Evolutionary conservation across 495 filamentous ascomycete species (phyloP).

Genomic region (Talaromyces nanjingensis): DNA sequence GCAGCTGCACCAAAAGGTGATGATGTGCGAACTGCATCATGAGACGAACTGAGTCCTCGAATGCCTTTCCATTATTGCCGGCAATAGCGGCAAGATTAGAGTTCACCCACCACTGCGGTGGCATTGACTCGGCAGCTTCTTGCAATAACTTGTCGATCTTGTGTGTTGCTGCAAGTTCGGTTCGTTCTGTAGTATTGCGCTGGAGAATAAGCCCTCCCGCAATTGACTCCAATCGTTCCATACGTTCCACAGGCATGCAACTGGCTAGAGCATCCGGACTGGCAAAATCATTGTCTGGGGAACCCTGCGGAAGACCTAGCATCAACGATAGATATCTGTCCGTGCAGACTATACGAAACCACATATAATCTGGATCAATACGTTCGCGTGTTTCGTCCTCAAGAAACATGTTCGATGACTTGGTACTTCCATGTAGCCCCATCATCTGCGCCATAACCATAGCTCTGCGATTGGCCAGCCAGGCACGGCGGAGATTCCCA

Average conservation of each 20-base stretch:
- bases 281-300: constrained; percentile 9
- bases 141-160: constrained; percentile 23
- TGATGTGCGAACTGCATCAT: constrained; percentile 33
- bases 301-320: constrained; percentile 35
- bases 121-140: constrained; percentile 19
- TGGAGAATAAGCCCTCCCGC: constrained; percentile 32
- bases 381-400: not conserved
- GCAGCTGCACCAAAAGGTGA: constrained; percentile 21
- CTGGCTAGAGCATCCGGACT: not conserved
- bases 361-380: constrained; percentile 6
- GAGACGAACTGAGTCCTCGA: constrained; percentile 12
- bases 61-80: constrained; percentile 1
- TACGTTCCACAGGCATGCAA: not conserved
- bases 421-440: not conserved
- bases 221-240: constrained; percentile 1
- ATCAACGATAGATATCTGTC: constrained; percentile 33
- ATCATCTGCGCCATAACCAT: constrained; percentile 26
- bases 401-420: not conserved
- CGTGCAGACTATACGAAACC: constrained; percentile 7
- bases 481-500: constrained; percentile 37
- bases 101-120: constrained; percentile 23
- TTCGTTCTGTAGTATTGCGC: constrained; percentile 19
- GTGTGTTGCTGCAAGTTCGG: not conserved
- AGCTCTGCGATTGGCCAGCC: constrained; percentile 34
- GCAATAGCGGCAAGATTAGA: not conserved